phyloP scores from a whole-genome alignment of 257 asterid species.

The Scutellaria minor region DNA sequence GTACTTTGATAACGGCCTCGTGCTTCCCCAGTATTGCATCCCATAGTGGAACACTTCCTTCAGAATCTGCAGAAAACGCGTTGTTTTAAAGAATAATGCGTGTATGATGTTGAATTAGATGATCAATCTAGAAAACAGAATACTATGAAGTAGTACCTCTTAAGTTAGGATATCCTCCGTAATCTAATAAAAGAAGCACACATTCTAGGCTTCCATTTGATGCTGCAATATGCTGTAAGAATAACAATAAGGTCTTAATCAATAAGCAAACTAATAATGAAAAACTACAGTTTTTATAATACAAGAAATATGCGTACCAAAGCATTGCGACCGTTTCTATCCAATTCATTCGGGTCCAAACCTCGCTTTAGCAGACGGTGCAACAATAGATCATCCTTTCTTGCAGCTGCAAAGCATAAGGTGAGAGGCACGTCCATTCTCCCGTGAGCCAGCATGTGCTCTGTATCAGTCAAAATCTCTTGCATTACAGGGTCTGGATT shows the following conservation, averaged over 20 bases:
- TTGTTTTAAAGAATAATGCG: background rate
- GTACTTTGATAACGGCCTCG: constrained; percentile 49
- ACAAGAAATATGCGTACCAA: constrained; percentile 48
- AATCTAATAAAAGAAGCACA: constrained; percentile 64
- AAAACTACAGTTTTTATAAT: background rate
- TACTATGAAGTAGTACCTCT: constrained; percentile 47
- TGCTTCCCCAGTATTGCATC: constrained; percentile 70
- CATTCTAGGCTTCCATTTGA: constrained; percentile 63
- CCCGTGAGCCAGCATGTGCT: constrained; percentile 83
- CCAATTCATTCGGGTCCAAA: constrained; percentile 72
- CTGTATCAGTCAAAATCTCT: constrained; percentile 60
- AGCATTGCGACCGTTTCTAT: constrained; percentile 61
- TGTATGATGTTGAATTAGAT: background rate
- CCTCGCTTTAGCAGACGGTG: constrained; percentile 69
- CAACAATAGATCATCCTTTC: constrained; percentile 76
- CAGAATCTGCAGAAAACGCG: constrained; percentile 56
- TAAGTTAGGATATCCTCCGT: constrained; percentile 72
- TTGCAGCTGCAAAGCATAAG: constrained; percentile 79
- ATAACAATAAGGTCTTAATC: constrained; percentile 12
- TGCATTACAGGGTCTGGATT: constrained; percentile 57
- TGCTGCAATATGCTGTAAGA: constrained; percentile 74
- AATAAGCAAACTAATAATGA: background rate
- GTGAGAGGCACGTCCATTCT: constrained; percentile 83
- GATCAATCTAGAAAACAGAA: background rate
- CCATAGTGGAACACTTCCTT: constrained; percentile 82